phyloP scores from a whole-genome alignment of 1,139 yeast species.

The Neolecta irregularis region DNA sequence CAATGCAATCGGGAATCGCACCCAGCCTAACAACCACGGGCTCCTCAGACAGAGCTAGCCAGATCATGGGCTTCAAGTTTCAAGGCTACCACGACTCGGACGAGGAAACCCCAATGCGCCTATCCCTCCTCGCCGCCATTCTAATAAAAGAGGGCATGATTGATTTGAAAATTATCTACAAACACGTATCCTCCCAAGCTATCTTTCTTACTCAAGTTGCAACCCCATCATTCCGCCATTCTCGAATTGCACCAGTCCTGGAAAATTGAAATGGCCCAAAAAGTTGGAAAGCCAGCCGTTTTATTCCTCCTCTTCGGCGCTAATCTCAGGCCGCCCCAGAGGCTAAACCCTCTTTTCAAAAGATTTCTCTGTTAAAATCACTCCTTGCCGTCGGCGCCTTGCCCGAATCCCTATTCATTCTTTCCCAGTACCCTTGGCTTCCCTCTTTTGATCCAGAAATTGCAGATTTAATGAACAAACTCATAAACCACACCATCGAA shows the following conservation, averaged over 20 bases:
- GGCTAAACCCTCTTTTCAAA: constrained; percentile 17
- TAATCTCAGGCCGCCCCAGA: constrained; percentile 5
- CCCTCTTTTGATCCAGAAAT: constrained; percentile 41
- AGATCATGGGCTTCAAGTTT: not conserved
- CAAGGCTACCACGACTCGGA: not conserved
- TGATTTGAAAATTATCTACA: no score
- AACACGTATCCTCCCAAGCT: no score
- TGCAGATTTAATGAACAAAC: constrained; percentile 33
- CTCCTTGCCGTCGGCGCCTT: constrained; percentile 49
- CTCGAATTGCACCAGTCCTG: no score
- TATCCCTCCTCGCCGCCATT: no score
- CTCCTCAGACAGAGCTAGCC: not conserved
- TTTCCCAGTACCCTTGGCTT: constrained; percentile 49
- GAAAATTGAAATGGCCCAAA: no score
- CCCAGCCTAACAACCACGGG: constrained; percentile 17
- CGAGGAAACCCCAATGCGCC: no score
- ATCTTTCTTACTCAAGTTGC: no score
- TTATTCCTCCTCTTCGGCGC: constrained; percentile 1
- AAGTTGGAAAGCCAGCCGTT: no score
- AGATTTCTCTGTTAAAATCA: constrained; percentile 35
- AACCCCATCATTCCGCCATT: no score
- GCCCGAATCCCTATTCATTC: constrained; percentile 45
- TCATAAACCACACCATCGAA: constrained; percentile 36
- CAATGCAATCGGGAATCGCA: constrained; percentile 24
- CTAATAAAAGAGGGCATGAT: no score